phyloP scores from a whole-genome alignment of 805 yeast genomes.

The Groenewaldozyma salmanticensis region DNA sequence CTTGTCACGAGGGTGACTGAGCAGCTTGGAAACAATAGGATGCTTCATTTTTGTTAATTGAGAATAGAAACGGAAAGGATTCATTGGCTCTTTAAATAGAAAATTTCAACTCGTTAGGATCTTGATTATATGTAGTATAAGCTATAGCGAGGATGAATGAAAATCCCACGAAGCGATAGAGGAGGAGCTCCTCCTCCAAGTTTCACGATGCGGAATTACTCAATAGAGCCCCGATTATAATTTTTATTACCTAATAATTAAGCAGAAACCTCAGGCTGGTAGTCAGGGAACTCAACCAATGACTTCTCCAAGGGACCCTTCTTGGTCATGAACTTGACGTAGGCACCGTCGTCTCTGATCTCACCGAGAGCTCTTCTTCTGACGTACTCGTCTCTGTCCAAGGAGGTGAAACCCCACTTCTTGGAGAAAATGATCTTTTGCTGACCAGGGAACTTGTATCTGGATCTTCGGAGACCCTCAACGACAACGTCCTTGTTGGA shows the following conservation, averaged over 20 bases:
- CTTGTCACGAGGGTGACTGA: constrained; percentile 18
- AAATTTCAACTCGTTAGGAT: no score
- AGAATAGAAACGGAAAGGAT: not conserved
- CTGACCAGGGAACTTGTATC: constrained; percentile 99
- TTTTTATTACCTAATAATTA: no score
- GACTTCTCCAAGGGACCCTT: constrained; percentile 91
- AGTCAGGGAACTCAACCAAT: constrained; percentile 91
- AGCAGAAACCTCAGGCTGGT: constrained; percentile 31
- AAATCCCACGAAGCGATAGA: no score
- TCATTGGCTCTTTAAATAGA: no score
- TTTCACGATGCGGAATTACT: no score
- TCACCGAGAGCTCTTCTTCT: constrained; percentile 93
- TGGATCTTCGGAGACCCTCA: constrained; percentile 99
- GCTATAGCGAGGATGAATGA: no score
- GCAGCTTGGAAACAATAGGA: constrained; percentile 15
- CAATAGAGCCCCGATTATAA: no score
- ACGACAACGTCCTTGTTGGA: constrained; percentile 93
- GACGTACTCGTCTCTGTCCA: constrained; percentile 95
- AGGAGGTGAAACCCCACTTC: constrained; percentile 99
- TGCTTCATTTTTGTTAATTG: constrained; percentile 6
- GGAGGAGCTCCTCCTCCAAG: no score
- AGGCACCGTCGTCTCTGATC: constrained; percentile 99
- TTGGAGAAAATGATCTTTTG: constrained; percentile 98
- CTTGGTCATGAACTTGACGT: constrained; percentile 94
- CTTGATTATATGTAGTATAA: no score